Evolutionary conservation across 1,139 yeast genomes (phyloP), one percentile per base, ranked within the genome.

Genomic region (Saccharomyces uvarum): DNA sequence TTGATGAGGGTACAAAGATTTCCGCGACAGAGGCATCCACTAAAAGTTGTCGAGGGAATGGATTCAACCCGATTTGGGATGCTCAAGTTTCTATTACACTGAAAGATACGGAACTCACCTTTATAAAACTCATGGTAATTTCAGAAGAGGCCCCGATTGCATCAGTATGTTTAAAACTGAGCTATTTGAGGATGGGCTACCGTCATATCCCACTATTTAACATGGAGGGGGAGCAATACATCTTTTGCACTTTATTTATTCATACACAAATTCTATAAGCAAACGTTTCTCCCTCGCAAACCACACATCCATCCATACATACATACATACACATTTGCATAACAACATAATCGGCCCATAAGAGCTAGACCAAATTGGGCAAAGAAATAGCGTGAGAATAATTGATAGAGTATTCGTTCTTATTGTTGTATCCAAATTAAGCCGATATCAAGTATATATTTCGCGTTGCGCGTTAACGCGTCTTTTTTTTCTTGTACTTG

Each of bases 31-130:
- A 58, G 19, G 62, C 58, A 9, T 47, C 60, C 1, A 71, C 76
- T 0, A 58, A 57, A 13, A 49, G 59, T 5, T 65, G 73, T 28
- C 63, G 60, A 28, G 71, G 69, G 53, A 89, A 90, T 69, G 97
- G 97, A 0, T 89, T 88, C 70, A 90, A 87, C 67, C 97, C 98
- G 0, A 72, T 78, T 2, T 90, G 97, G 97, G 81, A 85, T 61
- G 76, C 79, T 51, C 68, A 67, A 3, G 77, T 83, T 57, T 64
- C 70, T 26, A 78, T 87, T 1, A 68, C 65, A 0, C 64, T 85
- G 9, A 67, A 69, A 2, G 71, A 80, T 51, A 63, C 68, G 16
- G 76, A 77, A 51, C 72, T 83, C 55, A 75, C 78, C 28, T 84
- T 84, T 65, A 57, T 84, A 5, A 72, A 82, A 54, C 75, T 85